phyloP scores from a whole-genome alignment of 2,329 filamentous ascomycete genomes.

The Clarireedia homoeocarpa region DNA sequence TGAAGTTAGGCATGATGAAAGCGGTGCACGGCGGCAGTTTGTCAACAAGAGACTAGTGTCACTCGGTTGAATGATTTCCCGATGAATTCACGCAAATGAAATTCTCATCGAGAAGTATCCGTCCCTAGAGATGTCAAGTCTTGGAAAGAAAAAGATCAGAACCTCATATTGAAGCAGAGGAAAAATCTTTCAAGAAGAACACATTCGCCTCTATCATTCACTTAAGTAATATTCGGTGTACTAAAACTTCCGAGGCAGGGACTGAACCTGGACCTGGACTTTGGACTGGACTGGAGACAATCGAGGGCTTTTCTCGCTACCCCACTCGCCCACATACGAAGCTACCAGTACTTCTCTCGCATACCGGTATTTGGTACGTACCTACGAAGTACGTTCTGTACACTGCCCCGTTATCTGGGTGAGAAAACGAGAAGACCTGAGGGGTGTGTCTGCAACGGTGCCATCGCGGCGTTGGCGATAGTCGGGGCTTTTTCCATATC shows the following conservation, averaged over 20 bases:
- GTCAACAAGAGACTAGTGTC: no score
- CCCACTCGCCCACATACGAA: no score
- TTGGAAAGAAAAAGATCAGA: background rate
- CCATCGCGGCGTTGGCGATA: background rate
- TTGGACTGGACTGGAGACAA: no score
- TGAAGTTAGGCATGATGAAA: background rate
- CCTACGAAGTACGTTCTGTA: no score
- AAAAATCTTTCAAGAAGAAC: background rate
- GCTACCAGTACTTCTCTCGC: no score
- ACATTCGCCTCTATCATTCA: background rate
- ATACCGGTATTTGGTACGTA: no score
- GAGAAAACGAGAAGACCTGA: background rate
- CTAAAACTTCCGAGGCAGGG: no score
- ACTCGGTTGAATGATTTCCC: no score
- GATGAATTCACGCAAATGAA: no score
- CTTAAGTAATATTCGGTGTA: background rate
- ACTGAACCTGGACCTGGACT: no score
- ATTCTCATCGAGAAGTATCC: background rate
- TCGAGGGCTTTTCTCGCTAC: no score
- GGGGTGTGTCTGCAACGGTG: background rate
- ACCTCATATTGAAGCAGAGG: no score
- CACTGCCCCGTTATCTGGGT: background rate
- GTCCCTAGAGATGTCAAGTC: background rate
- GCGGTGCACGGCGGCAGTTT: constrained; percentile 9
- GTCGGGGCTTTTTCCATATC: background rate